Evolutionary conservation across 176 grass and related monocot species (phyloP).

Genomic region (Carex scoparia): DNA sequence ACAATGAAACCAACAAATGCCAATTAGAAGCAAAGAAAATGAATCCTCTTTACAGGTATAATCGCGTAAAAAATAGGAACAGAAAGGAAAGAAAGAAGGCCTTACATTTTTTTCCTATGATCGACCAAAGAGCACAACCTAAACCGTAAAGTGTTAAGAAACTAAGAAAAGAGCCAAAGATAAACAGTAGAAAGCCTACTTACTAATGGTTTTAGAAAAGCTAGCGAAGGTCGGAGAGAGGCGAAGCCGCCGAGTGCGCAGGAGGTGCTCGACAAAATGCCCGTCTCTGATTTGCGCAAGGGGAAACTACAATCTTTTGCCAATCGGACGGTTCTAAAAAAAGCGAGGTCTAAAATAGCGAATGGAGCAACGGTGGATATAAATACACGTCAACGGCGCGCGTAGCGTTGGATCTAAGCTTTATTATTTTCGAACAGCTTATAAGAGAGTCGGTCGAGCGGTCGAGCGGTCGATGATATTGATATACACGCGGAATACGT

Average conservation of each 20-base stretch:
- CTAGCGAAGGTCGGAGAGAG: background rate
- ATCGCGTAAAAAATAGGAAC: no score
- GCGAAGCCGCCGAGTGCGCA: background rate
- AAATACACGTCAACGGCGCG: background rate
- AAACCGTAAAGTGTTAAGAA: background rate
- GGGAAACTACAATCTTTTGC: background rate
- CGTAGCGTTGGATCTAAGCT: constrained; percentile 4
- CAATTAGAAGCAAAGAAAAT: background rate
- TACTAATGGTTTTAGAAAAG: background rate
- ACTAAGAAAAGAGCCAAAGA: background rate
- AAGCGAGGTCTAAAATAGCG: background rate
- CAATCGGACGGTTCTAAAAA: background rate
- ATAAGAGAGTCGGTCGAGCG: background rate
- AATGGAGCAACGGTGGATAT: background rate
- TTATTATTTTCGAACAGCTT: background rate
- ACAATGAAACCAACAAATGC: background rate
- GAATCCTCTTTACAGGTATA: background rate
- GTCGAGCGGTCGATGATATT: background rate
- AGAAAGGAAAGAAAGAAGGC: background rate
- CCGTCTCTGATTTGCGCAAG: background rate
- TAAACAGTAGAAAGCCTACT: background rate
- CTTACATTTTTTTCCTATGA: background rate
- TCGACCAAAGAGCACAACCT: background rate
- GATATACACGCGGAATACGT: background rate
- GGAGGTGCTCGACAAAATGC: background rate